phyloP scores from a whole-genome alignment of 2,329 filamentous ascomycete genomes.

The Truncatella angustata region DNA sequence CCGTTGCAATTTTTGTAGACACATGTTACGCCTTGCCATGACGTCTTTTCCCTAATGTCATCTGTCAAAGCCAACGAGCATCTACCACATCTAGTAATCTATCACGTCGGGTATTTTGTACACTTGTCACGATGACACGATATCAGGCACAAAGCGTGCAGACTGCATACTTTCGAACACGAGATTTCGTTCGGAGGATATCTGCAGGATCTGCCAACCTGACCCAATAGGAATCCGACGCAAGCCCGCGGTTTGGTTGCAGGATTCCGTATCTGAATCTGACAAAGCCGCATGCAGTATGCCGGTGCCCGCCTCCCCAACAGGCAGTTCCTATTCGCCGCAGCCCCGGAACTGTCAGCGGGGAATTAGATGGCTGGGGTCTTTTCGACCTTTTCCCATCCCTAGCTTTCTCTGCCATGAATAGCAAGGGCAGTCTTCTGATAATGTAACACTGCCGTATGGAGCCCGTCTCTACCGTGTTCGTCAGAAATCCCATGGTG shows the following conservation, averaged over 20 bases:
- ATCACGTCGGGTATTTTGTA: too few species aligned
- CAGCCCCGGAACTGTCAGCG: not conserved
- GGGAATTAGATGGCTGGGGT: not conserved
- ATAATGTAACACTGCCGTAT: too few species aligned
- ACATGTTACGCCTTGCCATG: too few species aligned
- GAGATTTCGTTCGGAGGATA: not conserved
- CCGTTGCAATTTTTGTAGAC: too few species aligned
- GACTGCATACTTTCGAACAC: slow-evolving; percentile 1
- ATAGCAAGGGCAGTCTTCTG: not conserved
- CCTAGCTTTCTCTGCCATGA: not conserved
- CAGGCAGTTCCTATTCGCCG: not conserved
- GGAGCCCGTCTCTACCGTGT: not conserved
- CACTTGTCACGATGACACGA: not conserved
- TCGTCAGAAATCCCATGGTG: not conserved
- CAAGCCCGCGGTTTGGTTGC: not conserved
- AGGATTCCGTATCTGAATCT: not conserved
- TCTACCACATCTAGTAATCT: not conserved
- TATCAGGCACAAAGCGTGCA: slow-evolving; percentile 3
- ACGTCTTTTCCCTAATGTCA: too few species aligned
- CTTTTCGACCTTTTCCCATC: not conserved
- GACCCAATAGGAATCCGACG: not conserved
- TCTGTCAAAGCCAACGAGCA: too few species aligned
- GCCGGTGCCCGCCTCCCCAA: not conserved
- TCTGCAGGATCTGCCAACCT: not conserved
- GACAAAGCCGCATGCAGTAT: not conserved